Percentiles rank a stretch among this genome's conserved stretches.
Evolutionary conservation across 2,329 filamentous ascomycete genomes (phyloP).

Genomic region (Spiromastix sp.): DNA sequence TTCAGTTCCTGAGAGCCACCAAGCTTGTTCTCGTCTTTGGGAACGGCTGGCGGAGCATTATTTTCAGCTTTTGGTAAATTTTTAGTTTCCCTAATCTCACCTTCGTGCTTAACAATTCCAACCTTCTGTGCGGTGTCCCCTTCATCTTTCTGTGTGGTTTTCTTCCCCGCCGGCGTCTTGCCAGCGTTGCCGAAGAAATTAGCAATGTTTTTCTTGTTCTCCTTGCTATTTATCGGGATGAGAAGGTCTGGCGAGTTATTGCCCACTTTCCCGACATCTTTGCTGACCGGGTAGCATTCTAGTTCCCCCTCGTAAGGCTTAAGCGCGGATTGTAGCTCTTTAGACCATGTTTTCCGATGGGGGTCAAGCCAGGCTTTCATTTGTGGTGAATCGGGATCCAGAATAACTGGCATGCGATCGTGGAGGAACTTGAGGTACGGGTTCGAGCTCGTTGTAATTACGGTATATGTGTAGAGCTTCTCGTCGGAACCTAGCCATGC

Average conservation of each 20-base stretch:
- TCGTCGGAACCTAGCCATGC: slow-evolving; percentile 52
- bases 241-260: slow-evolving; percentile 81
- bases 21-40: slow-evolving; percentile 18
- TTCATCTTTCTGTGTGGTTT: slow-evolving; percentile 23
- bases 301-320: slow-evolving; percentile 69
- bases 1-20: slow-evolving; percentile 4
- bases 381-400: slow-evolving; percentile 63
- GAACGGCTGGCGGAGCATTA: slow-evolving; percentile 7
- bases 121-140: slow-evolving; percentile 20
- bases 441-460: slow-evolving; percentile 86
- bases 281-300: slow-evolving; percentile 74
- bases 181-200: slow-evolving; percentile 70
- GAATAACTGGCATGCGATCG: slow-evolving; percentile 88
- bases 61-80: slow-evolving; percentile 4
- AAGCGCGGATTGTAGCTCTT: slow-evolving; percentile 67
- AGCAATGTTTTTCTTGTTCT: slow-evolving; percentile 87
- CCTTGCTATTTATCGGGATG: slow-evolving; percentile 68
- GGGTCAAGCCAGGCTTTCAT: slow-evolving; percentile 74
- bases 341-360: slow-evolving; percentile 58
- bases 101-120: slow-evolving; percentile 26
- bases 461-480: slow-evolving; percentile 77
- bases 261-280: slow-evolving; percentile 88
- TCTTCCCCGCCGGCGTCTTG: no score
- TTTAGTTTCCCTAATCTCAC: slow-evolving; percentile 16
- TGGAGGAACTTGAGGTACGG: slow-evolving; percentile 77